Evolutionary conservation across 495 filamentous ascomycete genomes (phyloP).

Genomic region (Trichocladium uniseriatum): DNA sequence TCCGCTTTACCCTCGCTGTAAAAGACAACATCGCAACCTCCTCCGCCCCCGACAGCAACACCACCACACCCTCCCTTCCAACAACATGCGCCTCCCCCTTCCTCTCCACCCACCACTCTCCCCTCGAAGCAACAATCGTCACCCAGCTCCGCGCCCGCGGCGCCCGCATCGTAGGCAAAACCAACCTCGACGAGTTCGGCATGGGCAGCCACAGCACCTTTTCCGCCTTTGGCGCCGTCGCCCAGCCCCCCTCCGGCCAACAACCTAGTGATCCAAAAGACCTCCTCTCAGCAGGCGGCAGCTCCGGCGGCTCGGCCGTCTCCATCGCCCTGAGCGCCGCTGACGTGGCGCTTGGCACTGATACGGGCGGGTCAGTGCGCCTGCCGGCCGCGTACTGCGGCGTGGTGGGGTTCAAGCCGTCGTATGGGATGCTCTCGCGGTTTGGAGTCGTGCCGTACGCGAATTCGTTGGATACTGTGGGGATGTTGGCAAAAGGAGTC

Average conservation of each 20-base stretch:
- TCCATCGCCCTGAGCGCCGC: constrained; percentile 66
- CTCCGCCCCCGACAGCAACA: constrained; percentile 52
- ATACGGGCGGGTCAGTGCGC: constrained; percentile 88
- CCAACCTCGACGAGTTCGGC: constrained; percentile 94
- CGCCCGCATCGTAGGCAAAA: constrained; percentile 63
- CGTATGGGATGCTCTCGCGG: constrained; percentile 56
- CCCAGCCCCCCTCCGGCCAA: constrained; percentile 13
- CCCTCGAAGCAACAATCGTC: constrained; percentile 80
- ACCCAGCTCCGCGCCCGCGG: constrained; percentile 52
- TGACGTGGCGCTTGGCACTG: constrained; percentile 77
- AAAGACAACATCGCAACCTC: constrained; percentile 85
- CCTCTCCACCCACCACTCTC: constrained; percentile 59
- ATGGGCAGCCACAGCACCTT: constrained; percentile 89
- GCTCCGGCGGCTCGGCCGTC: constrained; percentile 88
- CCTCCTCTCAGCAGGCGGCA: constrained; percentile 65
- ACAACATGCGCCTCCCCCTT: constrained; percentile 79
- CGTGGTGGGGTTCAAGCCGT: constrained; percentile 85
- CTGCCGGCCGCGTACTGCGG: constrained; percentile 89
- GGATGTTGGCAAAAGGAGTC: constrained; percentile 54
- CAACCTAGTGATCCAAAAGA: no score
- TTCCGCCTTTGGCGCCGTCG: constrained; percentile 61
- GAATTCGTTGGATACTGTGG: constrained; percentile 91
- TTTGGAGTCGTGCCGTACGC: constrained; percentile 93
- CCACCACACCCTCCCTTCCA: constrained; percentile 36
- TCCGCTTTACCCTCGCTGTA: constrained; percentile 47